Base-by-base conservation (phyloP, 257 asterid genomes). In the Jacaranda copaia region DNA sequence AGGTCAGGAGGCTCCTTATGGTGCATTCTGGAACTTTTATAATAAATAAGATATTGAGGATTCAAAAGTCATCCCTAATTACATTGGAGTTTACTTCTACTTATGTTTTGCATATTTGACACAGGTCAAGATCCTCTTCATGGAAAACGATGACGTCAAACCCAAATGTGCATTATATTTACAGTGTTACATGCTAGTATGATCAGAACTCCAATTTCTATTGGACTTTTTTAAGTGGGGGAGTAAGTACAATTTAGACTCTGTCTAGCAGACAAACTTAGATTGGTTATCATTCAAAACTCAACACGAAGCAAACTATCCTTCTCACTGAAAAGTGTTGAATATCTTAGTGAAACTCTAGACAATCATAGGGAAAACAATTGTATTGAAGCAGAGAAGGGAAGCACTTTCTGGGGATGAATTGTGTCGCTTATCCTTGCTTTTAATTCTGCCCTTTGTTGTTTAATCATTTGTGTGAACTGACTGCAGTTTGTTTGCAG, bases 401-500 rank as follows among this genome's bases (percentile, higher is more conserved):
- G 25, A 25, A 35, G 61, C 62, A 13, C 80, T 49, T 49, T 32
- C 15, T 59, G 16, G 49, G 53, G 48, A 74, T 64, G 19, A 20
- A 59, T n/a, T 70, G 48, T 39, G n/a, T 76, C 49, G 59, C 55
- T 8, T 58, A 68, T 48, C 42, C 74, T 3, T 56, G 62, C 69
- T 20, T 8, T 32, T 55, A 9, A 12, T 40, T 57, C 25, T 20
- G 8, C 25, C 45, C 12, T 12, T 35, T 35, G 32, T 42, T 59
- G 65, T 58, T 59, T 19, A 36, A 19, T 73, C 55, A 62, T 48
- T 42, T 57, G n/a, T 68, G 65, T 66, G 72, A 15, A 67, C 82
- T 86, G 63, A 77, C 77, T 40, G 20, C 36, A 62, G 20, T 51
- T 55, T 5, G 35, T 74, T 51, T 79, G 59, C 93, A 94, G 98